Percentiles rank a stretch among this genome's conserved stretches.
Conservation (phyloP, 2,329 filamentous ascomycete genomes). For the Fusarium neocosmosporiellum region DNA sequence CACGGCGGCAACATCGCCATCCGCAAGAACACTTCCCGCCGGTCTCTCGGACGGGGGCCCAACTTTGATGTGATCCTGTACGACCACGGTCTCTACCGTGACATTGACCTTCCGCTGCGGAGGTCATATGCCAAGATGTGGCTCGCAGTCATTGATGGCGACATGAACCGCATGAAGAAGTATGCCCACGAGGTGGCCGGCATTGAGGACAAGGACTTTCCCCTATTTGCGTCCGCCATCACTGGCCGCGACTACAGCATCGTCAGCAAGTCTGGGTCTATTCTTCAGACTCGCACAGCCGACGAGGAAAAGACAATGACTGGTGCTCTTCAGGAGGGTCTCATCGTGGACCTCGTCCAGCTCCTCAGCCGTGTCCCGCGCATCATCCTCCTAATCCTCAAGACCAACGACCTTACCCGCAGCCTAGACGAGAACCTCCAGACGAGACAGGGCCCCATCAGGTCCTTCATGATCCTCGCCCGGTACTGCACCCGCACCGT, state of each 20-base stretch:
- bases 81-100: constrained; percentile 95
- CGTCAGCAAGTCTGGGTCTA: constrained; percentile 70
- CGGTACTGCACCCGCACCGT: constrained; percentile 76
- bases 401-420: constrained; percentile 96
- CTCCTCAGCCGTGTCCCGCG: constrained; percentile 89
- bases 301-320: constrained; percentile 91
- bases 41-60: constrained; percentile 60
- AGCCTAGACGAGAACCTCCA: constrained; percentile 92
- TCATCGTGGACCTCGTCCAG: constrained; percentile 88
- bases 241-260: constrained; percentile 91
- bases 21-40: constrained; percentile 74
- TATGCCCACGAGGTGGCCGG: constrained; percentile 92
- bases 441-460: constrained; percentile 74
- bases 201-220: constrained; percentile 89
- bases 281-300: constrained; percentile 69
- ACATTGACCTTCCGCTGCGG: constrained; percentile 82
- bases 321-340: constrained; percentile 84
- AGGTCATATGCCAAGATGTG: constrained; percentile 96
- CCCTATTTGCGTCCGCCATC: constrained; percentile 94
- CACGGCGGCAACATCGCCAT: constrained; percentile 97
- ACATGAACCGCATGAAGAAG: constrained; percentile 86
- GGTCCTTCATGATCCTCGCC: constrained; percentile 75
- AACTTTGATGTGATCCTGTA: constrained; percentile 98
- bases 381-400: constrained; percentile 93
- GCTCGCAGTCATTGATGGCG: constrained; percentile 93